phyloP scores from a whole-genome alignment of 768 basidiomycete genomes.

The Leucogyrophana mollusca region DNA sequence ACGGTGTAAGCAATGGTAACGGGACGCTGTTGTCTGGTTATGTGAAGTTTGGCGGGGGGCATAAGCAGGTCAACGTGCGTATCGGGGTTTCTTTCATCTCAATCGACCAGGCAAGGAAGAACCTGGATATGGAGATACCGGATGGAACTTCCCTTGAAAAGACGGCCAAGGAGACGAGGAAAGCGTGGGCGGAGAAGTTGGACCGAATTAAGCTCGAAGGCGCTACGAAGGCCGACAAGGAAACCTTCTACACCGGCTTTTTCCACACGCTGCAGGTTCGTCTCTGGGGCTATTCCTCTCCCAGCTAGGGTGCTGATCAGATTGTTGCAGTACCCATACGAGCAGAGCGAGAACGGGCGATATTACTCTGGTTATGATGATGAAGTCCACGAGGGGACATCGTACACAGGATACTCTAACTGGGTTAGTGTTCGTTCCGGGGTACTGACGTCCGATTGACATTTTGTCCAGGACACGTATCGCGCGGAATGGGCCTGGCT shows the following conservation, averaged over 20 bases:
- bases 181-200: constrained; percentile 58
- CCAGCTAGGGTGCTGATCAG: constrained; percentile 1
- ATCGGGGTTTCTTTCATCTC: constrained; percentile 78
- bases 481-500: constrained; percentile 80
- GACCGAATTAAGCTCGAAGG: constrained; percentile 49
- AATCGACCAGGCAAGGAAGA: constrained; percentile 57
- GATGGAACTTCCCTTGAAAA: constrained; percentile 47
- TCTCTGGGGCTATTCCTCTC: neutral
- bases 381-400: constrained; percentile 57
- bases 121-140: constrained; percentile 49
- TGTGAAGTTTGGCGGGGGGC: constrained; percentile 37
- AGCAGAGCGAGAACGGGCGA: constrained; percentile 59
- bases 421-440: constrained; percentile 47
- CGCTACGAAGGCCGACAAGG: constrained; percentile 44
- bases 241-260: constrained; percentile 59
- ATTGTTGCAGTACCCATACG: constrained; percentile 65
- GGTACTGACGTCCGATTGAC: neutral
- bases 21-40: constrained; percentile 55
- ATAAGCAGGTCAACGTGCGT: constrained; percentile 46
- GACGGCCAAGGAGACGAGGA: constrained; percentile 47
- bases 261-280: constrained; percentile 61
- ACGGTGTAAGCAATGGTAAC: constrained; percentile 26
- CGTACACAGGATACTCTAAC: constrained; percentile 79
- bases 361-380: constrained; percentile 84
- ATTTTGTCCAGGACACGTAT: constrained; percentile 63